Evolutionary conservation across 2,329 filamentous ascomycete species (phyloP), one percentile per base, ranked within the genome.

Genomic region (Stagonosporopsis rhizophila): DNA sequence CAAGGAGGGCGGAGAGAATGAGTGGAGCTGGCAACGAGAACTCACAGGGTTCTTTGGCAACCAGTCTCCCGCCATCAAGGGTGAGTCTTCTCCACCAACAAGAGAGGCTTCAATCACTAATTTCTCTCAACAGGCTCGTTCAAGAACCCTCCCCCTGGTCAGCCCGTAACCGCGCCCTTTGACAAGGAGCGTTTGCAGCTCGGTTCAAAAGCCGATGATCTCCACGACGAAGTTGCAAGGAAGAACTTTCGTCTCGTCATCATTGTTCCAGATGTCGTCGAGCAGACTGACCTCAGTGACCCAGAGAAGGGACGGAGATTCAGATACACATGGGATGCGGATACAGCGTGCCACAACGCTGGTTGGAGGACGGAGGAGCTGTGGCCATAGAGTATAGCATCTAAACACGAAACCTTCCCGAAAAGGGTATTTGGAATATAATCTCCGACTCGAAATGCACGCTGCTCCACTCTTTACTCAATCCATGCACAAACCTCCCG

Each of bases 21-120:
- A 72, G 15, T 96, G 92, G 91, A 89, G 85, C 64, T 97, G 92
- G 89, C 79, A 79, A 42, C 88, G 81, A 60, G 92, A 96, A 77
- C 76, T 97, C 34, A 92, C 90, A 46, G 90, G 86, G 44, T 91
- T 95, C 74, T 98, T 97, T 83, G 94, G 92, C 19, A 97, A 97
- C 75, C 78, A 95, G 66, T 89, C 85, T 64, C 94, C 94, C 6
- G 79, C 81, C 1, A 92, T 96, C 87, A 84, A 93, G 79, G 85
- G 86, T 86, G 72, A 46, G 75, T 74, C 42, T 44, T 20, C 3
- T 35, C 30, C 19, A 19, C 6, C 25, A 17, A 20, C 23, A 40
- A 3, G 4, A 19, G 23, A 14, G 20, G 11, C 17, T 2, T 15
- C n/a, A n/a, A 30, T 20, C 27, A 45, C 48, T 58, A 44, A 54